phyloP scores from a whole-genome alignment of 148 eudicot genomes.

The Silene latifolia region DNA sequence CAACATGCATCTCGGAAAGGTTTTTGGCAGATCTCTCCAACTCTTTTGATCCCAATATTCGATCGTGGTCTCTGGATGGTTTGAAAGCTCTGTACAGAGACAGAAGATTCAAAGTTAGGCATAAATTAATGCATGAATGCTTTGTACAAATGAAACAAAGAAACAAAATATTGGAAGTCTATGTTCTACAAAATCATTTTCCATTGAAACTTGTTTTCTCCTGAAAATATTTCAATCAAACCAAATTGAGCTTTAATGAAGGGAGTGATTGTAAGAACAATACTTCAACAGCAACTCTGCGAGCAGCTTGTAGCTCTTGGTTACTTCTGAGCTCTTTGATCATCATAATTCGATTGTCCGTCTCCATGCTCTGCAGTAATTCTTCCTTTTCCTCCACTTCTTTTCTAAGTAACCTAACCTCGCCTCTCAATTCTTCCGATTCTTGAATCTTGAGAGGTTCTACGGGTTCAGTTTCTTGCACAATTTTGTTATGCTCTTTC shows the following conservation, averaged over 20 bases:
- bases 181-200: not conserved
- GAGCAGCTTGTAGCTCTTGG: slow-evolving; percentile 33
- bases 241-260: slow-evolving; percentile 2
- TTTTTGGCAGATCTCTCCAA: slow-evolving; percentile 25
- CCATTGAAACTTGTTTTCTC: not conserved
- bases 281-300: slow-evolving; percentile 26
- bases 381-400: slow-evolving; percentile 24
- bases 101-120: too few relatives aligned
- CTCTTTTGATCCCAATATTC: slow-evolving; percentile 27
- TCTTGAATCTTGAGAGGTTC: not conserved
- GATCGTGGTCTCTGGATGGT: slow-evolving; percentile 2
- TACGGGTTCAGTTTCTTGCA: slow-evolving; percentile 3
- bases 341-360: slow-evolving; percentile 24
- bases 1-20: slow-evolving; percentile 27
- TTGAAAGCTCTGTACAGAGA: slow-evolving; percentile 22
- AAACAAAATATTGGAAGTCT: not conserved
- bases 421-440: slow-evolving; percentile 17
- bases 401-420: slow-evolving; percentile 7
- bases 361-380: slow-evolving; percentile 21
- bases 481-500: slow-evolving; percentile 9
- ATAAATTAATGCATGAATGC: not conserved
- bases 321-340: slow-evolving; percentile 31
- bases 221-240: not conserved
- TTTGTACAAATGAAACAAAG: not conserved
- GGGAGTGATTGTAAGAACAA: not conserved